Evolutionary conservation across 2,329 filamentous ascomycete species (phyloP).

Genomic region (Cladosporium sp.): DNA sequence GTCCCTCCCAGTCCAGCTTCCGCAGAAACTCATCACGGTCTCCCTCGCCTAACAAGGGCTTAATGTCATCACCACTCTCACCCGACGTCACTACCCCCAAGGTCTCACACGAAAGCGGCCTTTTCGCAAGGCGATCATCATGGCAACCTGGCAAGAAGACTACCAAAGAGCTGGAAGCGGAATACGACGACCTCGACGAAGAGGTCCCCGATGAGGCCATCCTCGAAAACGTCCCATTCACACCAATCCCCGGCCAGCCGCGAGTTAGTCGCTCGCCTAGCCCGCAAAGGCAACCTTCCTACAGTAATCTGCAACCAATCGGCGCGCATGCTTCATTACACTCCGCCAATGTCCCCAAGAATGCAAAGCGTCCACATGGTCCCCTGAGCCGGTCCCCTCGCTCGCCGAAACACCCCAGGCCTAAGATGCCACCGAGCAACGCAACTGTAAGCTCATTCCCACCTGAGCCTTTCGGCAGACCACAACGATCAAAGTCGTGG

Average conservation of each 20-base stretch:
- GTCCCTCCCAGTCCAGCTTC: constrained; percentile 28
- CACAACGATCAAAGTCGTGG: constrained; percentile 63
- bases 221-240: constrained; percentile 78
- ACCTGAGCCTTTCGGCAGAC: constrained; percentile 22
- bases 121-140: constrained; percentile 35
- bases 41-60: constrained; percentile 29
- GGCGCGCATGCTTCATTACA: constrained; percentile 11
- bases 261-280: constrained; percentile 36
- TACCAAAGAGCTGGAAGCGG: constrained; percentile 65
- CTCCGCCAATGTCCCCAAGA: constrained; percentile 33
- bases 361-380: constrained; percentile 30
- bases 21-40: constrained; percentile 26
- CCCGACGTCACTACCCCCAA: constrained; percentile 21
- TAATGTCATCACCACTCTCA: constrained; percentile 20
- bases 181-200: constrained; percentile 75
- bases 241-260: constrained; percentile 47
- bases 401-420: constrained; percentile 27
- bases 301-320: constrained; percentile 24
- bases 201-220: constrained; percentile 73
- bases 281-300: constrained; percentile 29
- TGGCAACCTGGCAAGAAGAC: constrained; percentile 72
- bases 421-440: constrained; percentile 29
- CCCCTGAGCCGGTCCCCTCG: constrained; percentile 24
- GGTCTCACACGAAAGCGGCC: constrained; percentile 16
- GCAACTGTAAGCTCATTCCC: constrained; percentile 26